Base-by-base conservation (phyloP, 306 rosid species). In the Lathyrus aphaca region DNA sequence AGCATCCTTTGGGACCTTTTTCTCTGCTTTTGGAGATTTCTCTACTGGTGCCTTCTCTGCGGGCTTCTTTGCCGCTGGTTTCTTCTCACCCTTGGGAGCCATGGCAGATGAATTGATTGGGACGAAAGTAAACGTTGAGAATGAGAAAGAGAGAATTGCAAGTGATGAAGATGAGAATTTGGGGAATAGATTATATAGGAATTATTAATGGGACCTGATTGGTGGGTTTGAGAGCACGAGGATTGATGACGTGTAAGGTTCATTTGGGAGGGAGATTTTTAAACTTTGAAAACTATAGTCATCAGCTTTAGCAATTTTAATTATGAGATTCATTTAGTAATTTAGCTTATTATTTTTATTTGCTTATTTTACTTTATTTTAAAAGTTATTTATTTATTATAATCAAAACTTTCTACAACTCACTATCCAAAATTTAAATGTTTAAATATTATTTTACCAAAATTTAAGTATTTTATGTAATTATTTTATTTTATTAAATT, bases 21-120 rank as follows among this genome's bases (percentile, higher is more conserved):
- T 77, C 77, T 75, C 83, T 0, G 80, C 83, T 13, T 70, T 68
- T 0, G 82, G 18, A n/a, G n/a, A n/a, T 16, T 76, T 29, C 32
- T 29, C 80, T 21, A 73, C 80, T 0, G 82, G 79, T 0, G 82
- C 68, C 66, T 66, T 62, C 73, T 71, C 81, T 1, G 59, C 79
- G 0, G 86, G 86, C 17, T 75, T 69, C 66, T 81, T 81, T 69
- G 68, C 87, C 5, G 84, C 84, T 3, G 78, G 82, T 5, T 80
- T 83, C 69, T 80, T 83, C 51, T 76, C 87, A 3, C 69, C 81
- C 79, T 80, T 80, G 1, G 49, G 49, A 0, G 86, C 86, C 86
- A 59, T 80, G 0, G 40, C 0, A 40, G 61, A 3, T 2, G 5
- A 6, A 23, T 8, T 3, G 10, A 1, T 39, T 6, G 8, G 2